Evolutionary conservation across 805 yeast genomes (phyloP).

Genomic region (Metschnikowia picachoensis): DNA sequence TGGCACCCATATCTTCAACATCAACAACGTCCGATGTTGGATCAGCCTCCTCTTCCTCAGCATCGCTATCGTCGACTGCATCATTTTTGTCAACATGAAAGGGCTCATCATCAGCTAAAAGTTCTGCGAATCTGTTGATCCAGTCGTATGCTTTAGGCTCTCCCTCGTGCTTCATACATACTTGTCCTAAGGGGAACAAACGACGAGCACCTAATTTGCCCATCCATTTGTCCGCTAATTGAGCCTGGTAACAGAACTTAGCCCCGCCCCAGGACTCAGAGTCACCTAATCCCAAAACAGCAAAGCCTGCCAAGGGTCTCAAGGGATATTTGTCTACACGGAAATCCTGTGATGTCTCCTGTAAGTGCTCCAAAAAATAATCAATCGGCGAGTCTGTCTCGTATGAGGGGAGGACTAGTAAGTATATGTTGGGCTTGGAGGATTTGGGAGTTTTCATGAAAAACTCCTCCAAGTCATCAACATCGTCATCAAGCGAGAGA

Average conservation of each 20-base stretch:
- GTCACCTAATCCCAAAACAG: conserved; percentile 88
- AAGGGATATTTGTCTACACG: conserved; percentile 82
- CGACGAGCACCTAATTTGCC: conserved; percentile 85
- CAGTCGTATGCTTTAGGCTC: conserved; percentile 61
- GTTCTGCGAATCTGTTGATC: conserved; percentile 55
- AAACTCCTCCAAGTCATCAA: conserved; percentile 80
- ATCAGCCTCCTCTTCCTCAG: conserved; percentile 39
- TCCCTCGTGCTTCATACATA: conserved; percentile 73
- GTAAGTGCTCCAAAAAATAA: conserved; percentile 73
- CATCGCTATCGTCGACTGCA: conserved; percentile 51
- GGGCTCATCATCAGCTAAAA: conserved; percentile 70
- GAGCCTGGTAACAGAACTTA: conserved; percentile 84
- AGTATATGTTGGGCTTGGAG: conserved; percentile 48
- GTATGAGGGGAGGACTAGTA: conserved; percentile 81
- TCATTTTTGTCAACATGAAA: conserved; percentile 52
- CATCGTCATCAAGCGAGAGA: conserved; percentile 70
- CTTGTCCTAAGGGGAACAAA: conserved; percentile 75
- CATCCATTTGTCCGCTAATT: conserved; percentile 65
- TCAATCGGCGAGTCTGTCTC: conserved; percentile 92
- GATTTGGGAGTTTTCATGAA: conserved; percentile 59
- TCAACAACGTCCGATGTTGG: conserved; percentile 51
- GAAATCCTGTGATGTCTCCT: conserved; percentile 81
- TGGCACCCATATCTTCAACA: conserved; percentile 82
- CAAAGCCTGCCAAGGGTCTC: conserved; percentile 64
- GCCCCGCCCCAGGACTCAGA: conserved; percentile 72